Conservation (phyloP, 83 land plant genomes). For the Picea engelmannii region DNA sequence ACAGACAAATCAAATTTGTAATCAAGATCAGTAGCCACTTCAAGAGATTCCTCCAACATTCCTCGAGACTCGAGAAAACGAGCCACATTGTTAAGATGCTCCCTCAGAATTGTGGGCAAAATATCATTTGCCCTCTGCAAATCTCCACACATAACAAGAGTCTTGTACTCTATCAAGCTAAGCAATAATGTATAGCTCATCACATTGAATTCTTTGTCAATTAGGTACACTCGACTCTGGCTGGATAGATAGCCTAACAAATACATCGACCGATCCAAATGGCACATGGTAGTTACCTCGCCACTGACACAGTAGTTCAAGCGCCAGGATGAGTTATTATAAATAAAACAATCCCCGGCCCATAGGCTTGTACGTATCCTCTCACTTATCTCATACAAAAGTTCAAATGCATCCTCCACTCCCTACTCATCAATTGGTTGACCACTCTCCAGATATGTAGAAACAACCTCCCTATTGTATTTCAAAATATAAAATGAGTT, state of each 20-base stretch:
- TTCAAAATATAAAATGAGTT: conserved; percentile 93
- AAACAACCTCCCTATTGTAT: conserved; percentile 85
- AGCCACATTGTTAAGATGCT: conserved; percentile 96
- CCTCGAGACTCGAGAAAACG: conserved; percentile 92
- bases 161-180: conserved; percentile 97
- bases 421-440: conserved; percentile 86
- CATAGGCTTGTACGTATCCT: conserved; percentile 91
- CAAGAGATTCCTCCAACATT: conserved; percentile 89
- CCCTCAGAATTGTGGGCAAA: conserved; percentile 93
- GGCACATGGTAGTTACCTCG: conserved; percentile 99
- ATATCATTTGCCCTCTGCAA: conserved; percentile 83
- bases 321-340: conserved; percentile 94
- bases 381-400: conserved; percentile 88
- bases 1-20: conserved; percentile 92
- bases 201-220: conserved; percentile 98
- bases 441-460: conserved; percentile 83
- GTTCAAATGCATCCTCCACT: conserved; percentile 95
- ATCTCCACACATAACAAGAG: conserved; percentile 96
- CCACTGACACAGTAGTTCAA: conserved; percentile 99
- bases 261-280: conserved; percentile 99
- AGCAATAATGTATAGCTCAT: conserved; percentile 94
- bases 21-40: conserved; percentile 90
- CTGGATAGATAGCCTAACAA: conserved; percentile 91
- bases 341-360: conserved; percentile 99
- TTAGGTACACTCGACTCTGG: conserved; percentile 95